Evolutionary conservation across 176 grass and related monocot genomes (phyloP), one percentile per base, ranked within the genome.

Genomic region (Triticum aestivum): DNA sequence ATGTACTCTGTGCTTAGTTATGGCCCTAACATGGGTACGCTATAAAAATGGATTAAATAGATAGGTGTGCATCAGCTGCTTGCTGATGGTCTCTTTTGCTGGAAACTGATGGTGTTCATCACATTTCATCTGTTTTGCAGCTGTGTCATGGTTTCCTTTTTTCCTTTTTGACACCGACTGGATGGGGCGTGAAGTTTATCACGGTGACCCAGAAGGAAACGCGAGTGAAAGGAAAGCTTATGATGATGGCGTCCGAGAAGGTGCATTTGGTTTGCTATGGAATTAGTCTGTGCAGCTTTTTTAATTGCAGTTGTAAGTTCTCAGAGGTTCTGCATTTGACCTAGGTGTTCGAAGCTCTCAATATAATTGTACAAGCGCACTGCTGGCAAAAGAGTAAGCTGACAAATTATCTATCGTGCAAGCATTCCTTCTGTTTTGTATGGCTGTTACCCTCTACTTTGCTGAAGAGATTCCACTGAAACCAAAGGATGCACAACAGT

Each of bases 131-230:
- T 85, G 20, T 33, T 86, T 66, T 88, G 70, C 87, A 98, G 97
- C 42, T 94, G 45, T 98, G 45, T 98, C 97, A 80, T 98, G 97
- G 94, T 98, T 98, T 85, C 97, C 97, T 4, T 98, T 98, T 88
- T 98, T 98, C 34, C 97, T 99, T 82, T 99, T 99, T 78, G 97
- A 99, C 71, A 99, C 94, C 20, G 97, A 99, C 79, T 99, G 97
- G 97, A 99, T 99, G 97, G 97, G 97, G 23, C 97, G 97, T 77
- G 97, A 99, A 85, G 97, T 99, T 62, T 99, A 90, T 78, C 94
- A 94, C 29, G 97, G 97, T 82, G 84, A 99, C 81, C 97, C 97
- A 88, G 94, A 91, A 74, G 97, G 97, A 24, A 87, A 96, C 64
- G 35, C 69, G 70, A 92, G 63, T 74, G 84, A 96, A 84, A 94